Conservation (phyloP, 1,284 basidiomycete species). For the Ceratobasidium sp. region DNA sequence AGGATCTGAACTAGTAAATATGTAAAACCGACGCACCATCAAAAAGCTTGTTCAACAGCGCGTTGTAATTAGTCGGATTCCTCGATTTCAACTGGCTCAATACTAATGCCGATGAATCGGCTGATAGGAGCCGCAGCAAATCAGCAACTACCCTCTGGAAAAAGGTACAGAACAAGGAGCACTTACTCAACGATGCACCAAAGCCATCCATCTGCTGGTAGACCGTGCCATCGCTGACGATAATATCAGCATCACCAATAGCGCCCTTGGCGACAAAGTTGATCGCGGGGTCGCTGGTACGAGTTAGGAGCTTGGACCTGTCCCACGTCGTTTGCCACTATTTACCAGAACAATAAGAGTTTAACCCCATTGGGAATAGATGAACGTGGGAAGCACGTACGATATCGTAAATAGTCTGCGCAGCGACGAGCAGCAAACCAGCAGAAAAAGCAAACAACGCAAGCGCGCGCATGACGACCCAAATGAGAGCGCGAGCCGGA, state of each 20-base stretch:
- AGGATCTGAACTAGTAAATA: not conserved
- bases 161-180: not conserved
- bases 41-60: slow-evolving; percentile 63
- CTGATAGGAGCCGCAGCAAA: slow-evolving; percentile 53
- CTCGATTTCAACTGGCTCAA: slow-evolving; percentile 66
- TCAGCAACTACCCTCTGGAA: not conserved
- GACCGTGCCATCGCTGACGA: slow-evolving; percentile 60
- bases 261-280: slow-evolving; percentile 65
- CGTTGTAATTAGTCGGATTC: slow-evolving; percentile 64
- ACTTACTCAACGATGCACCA: slow-evolving; percentile 65
- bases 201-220: slow-evolving; percentile 67
- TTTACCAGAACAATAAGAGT: not conserved
- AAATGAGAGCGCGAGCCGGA: not conserved
- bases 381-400: slow-evolving; percentile 17
- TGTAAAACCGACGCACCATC: slow-evolving; percentile 54
- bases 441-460: not conserved
- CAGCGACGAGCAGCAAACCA: slow-evolving; percentile 25
- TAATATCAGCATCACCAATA: slow-evolving; percentile 64
- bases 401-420: slow-evolving; percentile 46
- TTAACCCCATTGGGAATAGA: not conserved
- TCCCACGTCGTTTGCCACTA: slow-evolving; percentile 78
- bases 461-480: not conserved
- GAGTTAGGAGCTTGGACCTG: slow-evolving; percentile 63
- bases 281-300: slow-evolving; percentile 52
- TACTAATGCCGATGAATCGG: slow-evolving; percentile 66